These are phyloP conservation scores for Westerdykella ornata DNA, from an alignment of 2,329 filamentous ascomycete genomes.

Conservation along the genomic window DNA sequence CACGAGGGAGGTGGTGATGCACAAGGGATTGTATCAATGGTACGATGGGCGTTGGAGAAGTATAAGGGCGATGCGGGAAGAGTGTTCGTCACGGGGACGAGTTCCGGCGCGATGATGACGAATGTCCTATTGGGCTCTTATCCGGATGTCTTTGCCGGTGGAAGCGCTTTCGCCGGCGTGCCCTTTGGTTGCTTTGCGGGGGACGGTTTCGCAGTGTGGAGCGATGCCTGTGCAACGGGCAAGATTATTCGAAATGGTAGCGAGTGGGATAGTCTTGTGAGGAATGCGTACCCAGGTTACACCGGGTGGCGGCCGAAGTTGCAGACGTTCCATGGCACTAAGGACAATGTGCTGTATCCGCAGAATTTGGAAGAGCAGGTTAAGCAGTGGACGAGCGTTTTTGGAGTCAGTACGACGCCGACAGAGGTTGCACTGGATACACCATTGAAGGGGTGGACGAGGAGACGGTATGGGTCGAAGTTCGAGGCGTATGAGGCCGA, in stretches of 20 bases:
- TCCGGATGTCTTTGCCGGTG: conserved; percentile 31
- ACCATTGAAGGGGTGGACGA: conserved; percentile 28
- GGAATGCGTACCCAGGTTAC: conserved; percentile 26
- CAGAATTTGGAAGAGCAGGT: conserved; percentile 32
- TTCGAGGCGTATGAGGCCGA: conserved; percentile 30
- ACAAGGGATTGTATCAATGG: conserved; percentile 29
- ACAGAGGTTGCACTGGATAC: conserved; percentile 19
- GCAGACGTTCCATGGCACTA: conserved; percentile 26
- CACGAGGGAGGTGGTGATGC: conserved; percentile 32
- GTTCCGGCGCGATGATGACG: conserved; percentile 34
- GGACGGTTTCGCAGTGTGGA: conserved; percentile 28
- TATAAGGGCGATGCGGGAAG: conserved; percentile 24
- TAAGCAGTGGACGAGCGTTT: conserved; percentile 32
- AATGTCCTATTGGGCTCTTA: conserved; percentile 30
- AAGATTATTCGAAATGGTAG: conserved; percentile 26
- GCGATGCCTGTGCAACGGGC: conserved; percentile 26
- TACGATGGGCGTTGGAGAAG: conserved; percentile 24
- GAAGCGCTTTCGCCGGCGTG: conserved; percentile 31
- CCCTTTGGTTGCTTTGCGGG: conserved; percentile 34
- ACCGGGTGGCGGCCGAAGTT: conserved; percentile 27
- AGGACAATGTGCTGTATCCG: conserved; percentile 23
- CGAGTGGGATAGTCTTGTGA: conserved; percentile 27
- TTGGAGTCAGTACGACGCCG: conserved; percentile 20
- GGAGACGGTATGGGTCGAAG: conserved; percentile 21
- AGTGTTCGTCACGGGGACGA: conserved; percentile 31